Percentiles rank a stretch among this genome's conserved stretches.
These are phyloP conservation scores for Nothomitra cinnamomea DNA, from an alignment of 2,329 filamentous ascomycete species.

Conservation along the genomic window DNA sequence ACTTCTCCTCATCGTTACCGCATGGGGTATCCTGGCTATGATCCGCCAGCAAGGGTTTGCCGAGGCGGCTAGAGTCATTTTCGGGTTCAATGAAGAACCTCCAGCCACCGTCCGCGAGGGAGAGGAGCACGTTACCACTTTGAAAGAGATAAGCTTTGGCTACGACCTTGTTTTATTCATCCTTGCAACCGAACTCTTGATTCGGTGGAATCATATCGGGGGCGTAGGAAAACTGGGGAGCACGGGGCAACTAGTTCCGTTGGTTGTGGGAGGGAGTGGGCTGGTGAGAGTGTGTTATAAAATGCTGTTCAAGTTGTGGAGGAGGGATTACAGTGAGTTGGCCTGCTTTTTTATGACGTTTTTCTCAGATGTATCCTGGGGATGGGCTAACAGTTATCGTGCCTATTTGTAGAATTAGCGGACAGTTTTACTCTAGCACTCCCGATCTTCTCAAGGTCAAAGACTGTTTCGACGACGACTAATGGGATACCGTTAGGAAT, in stretches of 20 bases:
- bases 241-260: constrained; percentile 13
- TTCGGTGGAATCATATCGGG: constrained; percentile 14
- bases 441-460: too few relatives aligned
- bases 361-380: too few relatives aligned
- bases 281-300: constrained; percentile 8
- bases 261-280: constrained; percentile 11
- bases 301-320: not conserved
- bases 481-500: too few relatives aligned
- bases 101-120: not conserved
- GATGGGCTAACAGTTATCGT: too few relatives aligned
- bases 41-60: not conserved
- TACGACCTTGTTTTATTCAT: constrained; percentile 7
- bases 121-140: not conserved
- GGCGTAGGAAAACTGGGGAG: constrained; percentile 12
- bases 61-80: not conserved
- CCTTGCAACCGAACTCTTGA: constrained; percentile 12
- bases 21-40: not conserved
- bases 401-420: too few relatives aligned
- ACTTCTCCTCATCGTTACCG: not conserved
- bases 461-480: too few relatives aligned
- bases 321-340: not conserved
- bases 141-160: not conserved
- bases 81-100: not conserved
- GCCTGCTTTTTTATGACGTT: too few relatives aligned
- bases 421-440: too few relatives aligned